Evolutionary conservation across 2,329 filamentous ascomycete species (phyloP).

Genomic region (Pseudogymnoascus sp.): DNA sequence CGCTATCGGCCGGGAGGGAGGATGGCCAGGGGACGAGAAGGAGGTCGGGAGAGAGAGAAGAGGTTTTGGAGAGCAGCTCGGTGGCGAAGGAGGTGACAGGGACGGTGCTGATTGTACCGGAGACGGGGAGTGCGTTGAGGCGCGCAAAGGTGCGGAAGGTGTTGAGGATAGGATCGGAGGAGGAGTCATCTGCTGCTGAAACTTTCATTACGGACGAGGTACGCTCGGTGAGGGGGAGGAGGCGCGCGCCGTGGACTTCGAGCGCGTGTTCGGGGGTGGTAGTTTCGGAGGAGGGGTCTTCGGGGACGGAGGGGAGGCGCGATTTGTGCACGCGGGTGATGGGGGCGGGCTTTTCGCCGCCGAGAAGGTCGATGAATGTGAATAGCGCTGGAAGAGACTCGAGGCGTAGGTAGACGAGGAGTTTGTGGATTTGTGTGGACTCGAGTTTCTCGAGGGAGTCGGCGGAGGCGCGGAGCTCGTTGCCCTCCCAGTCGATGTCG

Average conservation of each 20-base stretch:
- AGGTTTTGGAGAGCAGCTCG: slow-evolving; percentile 64
- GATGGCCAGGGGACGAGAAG: slow-evolving; percentile 81
- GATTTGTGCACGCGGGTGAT: slow-evolving; percentile 31
- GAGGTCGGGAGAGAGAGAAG: slow-evolving; percentile 64
- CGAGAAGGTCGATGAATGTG: slow-evolving; percentile 73
- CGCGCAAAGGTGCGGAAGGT: slow-evolving; percentile 84
- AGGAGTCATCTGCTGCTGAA: slow-evolving; percentile 66
- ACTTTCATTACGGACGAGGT: slow-evolving; percentile 94
- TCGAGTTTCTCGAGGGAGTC: slow-evolving; percentile 44
- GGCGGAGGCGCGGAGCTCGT: slow-evolving; percentile 34
- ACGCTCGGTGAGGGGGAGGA: slow-evolving; percentile 84
- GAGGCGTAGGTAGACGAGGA: slow-evolving; percentile 76
- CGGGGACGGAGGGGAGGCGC: slow-evolving; percentile 29
- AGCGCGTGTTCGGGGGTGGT: slow-evolving; percentile 21
- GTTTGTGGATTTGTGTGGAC: slow-evolving; percentile 48
- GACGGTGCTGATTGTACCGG: slow-evolving; percentile 73
- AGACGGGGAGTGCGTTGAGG: slow-evolving; percentile 75
- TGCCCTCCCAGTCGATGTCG: slow-evolving; percentile 84
- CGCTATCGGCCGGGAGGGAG: slow-evolving; percentile 44
- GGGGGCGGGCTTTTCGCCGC: slow-evolving; percentile 40
- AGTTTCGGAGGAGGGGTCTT: slow-evolving; percentile 21
- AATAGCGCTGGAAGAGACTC: slow-evolving; percentile 80
- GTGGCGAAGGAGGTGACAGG: slow-evolving; percentile 74
- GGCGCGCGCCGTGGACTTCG: slow-evolving; percentile 64
- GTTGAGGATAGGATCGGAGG: slow-evolving; percentile 79